Conservation (phyloP, 352 stramenopile species). For the Globisporangium recalcitrans region DNA sequence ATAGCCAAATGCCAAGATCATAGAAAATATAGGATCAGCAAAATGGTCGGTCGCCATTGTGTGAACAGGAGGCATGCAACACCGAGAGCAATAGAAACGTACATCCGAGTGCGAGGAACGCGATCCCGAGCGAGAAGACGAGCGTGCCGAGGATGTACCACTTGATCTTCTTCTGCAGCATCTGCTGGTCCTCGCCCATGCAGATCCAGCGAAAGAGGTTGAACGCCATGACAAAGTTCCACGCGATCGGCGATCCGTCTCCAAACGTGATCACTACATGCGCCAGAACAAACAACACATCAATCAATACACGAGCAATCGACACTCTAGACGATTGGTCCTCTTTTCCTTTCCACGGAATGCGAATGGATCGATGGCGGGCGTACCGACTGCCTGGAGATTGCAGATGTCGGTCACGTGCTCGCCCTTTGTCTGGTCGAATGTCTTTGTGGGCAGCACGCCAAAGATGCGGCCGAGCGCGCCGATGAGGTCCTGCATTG, state of each 20-base stretch:
- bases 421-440: slow-evolving; percentile 50
- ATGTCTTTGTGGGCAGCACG: slow-evolving; percentile 58
- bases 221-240: slow-evolving; percentile 83
- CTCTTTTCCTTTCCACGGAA: not conserved
- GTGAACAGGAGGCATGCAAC: no score
- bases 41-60: no score
- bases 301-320: not conserved
- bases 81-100: not conserved
- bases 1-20: no score
- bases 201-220: slow-evolving; percentile 84
- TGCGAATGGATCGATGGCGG: not conserved
- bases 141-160: slow-evolving; percentile 66
- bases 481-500: slow-evolving; percentile 56
- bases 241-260: slow-evolving; percentile 65
- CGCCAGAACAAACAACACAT: not conserved
- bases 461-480: slow-evolving; percentile 67
- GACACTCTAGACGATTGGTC: no score
- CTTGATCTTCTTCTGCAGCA: slow-evolving; percentile 81
- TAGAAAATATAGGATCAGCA: no score
- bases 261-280: slow-evolving; percentile 70
- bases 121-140: slow-evolving; percentile 54
- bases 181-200: slow-evolving; percentile 75
- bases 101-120: slow-evolving; percentile 41
- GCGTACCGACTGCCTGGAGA: slow-evolving; percentile 61
- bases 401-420: slow-evolving; percentile 57